Conservation (phyloP, 1,284 basidiomycete genomes). For the Clitocybe nebularis region DNA sequence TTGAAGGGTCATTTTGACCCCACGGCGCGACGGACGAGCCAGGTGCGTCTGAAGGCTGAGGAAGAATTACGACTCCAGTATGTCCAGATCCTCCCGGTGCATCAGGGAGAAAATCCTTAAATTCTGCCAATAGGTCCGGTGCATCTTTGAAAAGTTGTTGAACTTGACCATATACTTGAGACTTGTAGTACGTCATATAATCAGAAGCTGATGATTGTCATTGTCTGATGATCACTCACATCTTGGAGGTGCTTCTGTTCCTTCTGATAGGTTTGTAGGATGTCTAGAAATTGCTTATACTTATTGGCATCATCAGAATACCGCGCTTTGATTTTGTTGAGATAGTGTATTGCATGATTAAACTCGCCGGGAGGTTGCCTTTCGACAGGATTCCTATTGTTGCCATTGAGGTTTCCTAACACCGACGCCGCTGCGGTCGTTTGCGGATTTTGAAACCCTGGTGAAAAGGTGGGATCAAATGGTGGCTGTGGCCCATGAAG, state of each 20-base stretch:
- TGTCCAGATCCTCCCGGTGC: slow-evolving; percentile 35
- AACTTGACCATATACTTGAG: slow-evolving; percentile 90
- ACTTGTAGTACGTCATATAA: slow-evolving; percentile 29
- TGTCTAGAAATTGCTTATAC: slow-evolving; percentile 98
- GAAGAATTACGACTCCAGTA: slow-evolving; percentile 37
- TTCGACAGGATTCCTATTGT: slow-evolving; percentile 38
- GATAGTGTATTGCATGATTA: slow-evolving; percentile 96
- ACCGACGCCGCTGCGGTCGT: slow-evolving; percentile 58
- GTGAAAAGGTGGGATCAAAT: slow-evolving; percentile 35
- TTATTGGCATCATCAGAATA: slow-evolving; percentile 91
- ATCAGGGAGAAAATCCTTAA: slow-evolving; percentile 95
- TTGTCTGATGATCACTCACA: slow-evolving; percentile 45
- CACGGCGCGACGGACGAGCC: slow-evolving; percentile 24
- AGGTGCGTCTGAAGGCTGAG: slow-evolving; percentile 31
- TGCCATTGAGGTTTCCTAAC: slow-evolving; percentile 51
- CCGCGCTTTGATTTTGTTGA: slow-evolving; percentile 98
- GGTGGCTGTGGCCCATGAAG: slow-evolving; percentile 29
- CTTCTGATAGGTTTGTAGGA: slow-evolving; percentile 96
- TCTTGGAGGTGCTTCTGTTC: slow-evolving; percentile 88
- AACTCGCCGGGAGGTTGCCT: slow-evolving; percentile 70
- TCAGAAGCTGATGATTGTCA: slow-evolving; percentile 5
- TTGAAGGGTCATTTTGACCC: slow-evolving; percentile 31
- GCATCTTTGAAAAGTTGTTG: slow-evolving; percentile 90
- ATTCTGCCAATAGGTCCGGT: slow-evolving; percentile 90
- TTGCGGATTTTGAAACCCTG: slow-evolving; percentile 35